Evolutionary conservation across 176 grass and related monocot genomes (phyloP), one percentile per base, ranked within the genome.

Genomic region (Calamus simplicifolius): DNA sequence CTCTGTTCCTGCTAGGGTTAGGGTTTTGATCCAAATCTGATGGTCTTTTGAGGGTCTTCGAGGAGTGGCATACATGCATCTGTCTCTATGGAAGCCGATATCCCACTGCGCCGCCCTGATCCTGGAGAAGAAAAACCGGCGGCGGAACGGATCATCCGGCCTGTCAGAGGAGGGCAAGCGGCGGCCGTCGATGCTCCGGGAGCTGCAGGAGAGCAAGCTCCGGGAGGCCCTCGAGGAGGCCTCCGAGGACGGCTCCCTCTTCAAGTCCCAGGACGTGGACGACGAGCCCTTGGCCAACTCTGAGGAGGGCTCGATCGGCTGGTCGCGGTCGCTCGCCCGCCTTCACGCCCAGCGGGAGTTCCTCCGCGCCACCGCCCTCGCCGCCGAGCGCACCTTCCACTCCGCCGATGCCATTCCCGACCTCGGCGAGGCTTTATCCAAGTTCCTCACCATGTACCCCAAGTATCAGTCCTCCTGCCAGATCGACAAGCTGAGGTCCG

Each of bases 141-240:
- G 50, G 50, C 26, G 71, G 57, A 75, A 50, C 70, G 72, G 60
- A 68, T 63, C 59, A 77, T 56, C 72, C 77, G 74, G 74, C 50
- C 61, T 53, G 18, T 48, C 59, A 0, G 86, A 67, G 21, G 78
- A 68, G 70, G 18, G 29, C 85, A 2, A 67, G 73, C 25, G 58
- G 77, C 67, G 63, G 17, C 18, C 87, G 0, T 79, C 87, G 38
- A 79, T 85, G 74, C 82, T 90, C 4, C 84, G 84, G 76, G 73
- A 79, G 68, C 70, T 98, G 62, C 93, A 98, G 77, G 93, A 92
- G 82, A 78, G 54, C 79, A 90, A 92, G 79, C 76, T 98, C 51
- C 84, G 88, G 64, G 93, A 98, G 77, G 93, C 93, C 18, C 84
- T 98, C 29, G 88, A 89, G 80, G 93, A 98, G 76, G 93, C 93